Percentiles rank a stretch among this genome's conserved stretches.
These are phyloP conservation scores for Musa troglodytarum DNA, from an alignment of 176 grass and related monocot species.

Conservation along the genomic window DNA sequence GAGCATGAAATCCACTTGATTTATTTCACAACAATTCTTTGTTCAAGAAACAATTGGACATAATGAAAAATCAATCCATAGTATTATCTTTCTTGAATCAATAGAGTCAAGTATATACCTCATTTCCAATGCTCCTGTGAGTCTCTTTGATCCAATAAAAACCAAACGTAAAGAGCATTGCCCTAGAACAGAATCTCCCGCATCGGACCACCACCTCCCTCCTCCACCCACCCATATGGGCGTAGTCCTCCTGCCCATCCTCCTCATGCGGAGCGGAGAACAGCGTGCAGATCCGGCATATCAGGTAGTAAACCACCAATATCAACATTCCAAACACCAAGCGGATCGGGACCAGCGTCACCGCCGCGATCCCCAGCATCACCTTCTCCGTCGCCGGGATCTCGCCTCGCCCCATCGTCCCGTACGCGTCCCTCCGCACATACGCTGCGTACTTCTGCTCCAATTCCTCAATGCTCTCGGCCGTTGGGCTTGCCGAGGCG, in stretches of 20 bases:
- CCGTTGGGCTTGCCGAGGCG: not conserved
- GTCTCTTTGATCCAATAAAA: conserved; percentile 77
- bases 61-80: not conserved
- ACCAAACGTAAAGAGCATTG: conserved; percentile 81
- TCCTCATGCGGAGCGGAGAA: conserved; percentile 30
- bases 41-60: not conserved
- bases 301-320: conserved; percentile 56
- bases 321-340: conserved; percentile 39
- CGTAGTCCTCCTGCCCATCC: conserved; percentile 39
- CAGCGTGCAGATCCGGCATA: conserved; percentile 69
- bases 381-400: conserved; percentile 32
- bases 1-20: not conserved
- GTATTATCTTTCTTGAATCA: not conserved
- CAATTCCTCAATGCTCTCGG: conserved; percentile 41
- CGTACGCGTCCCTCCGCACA: conserved; percentile 56
- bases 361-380: conserved; percentile 28
- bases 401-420: conserved; percentile 60
- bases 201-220: conserved; percentile 37
- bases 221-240: conserved; percentile 52
- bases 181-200: conserved; percentile 40
- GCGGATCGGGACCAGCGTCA: conserved; percentile 52
- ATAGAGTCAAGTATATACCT: conserved; percentile 28
- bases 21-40: not conserved
- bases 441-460: conserved; percentile 72
- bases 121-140: conserved; percentile 20